A percentile compares a stretch with the other conserved stretches of the same genome.
These are phyloP conservation scores for Cadophora sp. DNA, from an alignment of 2,329 filamentous ascomycete species.

Conservation along the genomic window DNA sequence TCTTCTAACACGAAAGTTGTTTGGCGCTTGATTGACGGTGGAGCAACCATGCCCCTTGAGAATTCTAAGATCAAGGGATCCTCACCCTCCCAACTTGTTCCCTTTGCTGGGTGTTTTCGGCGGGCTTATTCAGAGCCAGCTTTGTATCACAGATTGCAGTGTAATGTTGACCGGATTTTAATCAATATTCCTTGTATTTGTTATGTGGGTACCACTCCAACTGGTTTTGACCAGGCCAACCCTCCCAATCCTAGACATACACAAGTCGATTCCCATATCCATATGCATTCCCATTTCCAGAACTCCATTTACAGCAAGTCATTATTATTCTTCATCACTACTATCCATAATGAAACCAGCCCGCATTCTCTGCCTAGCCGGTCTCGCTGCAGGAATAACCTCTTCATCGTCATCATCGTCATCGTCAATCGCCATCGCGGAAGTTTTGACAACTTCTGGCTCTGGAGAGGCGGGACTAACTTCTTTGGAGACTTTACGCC, in stretches of 20 bases:
- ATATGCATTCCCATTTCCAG: slow-evolving; percentile 1
- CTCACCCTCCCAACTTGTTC: no score
- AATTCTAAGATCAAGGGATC: no score
- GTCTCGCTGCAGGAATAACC: slow-evolving; percentile 47
- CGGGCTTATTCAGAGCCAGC: no score
- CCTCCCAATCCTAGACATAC: neutral
- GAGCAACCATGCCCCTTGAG: no score
- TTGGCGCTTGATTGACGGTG: no score
- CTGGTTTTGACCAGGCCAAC: no score
- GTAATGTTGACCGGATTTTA: no score
- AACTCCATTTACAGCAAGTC: slow-evolving; percentile 23
- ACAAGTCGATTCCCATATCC: slow-evolving; percentile 1
- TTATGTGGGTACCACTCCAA: no score
- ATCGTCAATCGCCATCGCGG: slow-evolving; percentile 33
- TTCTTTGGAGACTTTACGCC: slow-evolving; percentile 46
- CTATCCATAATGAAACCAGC: slow-evolving; percentile 66
- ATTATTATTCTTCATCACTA: slow-evolving; percentile 54
- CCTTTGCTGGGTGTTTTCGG: no score
- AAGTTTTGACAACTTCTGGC: slow-evolving; percentile 9
- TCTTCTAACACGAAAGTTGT: no score
- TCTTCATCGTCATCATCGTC: slow-evolving; percentile 52
- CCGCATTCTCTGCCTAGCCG: slow-evolving; percentile 48
- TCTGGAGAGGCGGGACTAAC: slow-evolving; percentile 42
- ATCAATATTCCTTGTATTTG: no score
- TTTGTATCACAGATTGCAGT: no score